A percentile compares a stretch with the other conserved stretches of the same genome.
phyloP scores from a whole-genome alignment of 2,329 filamentous ascomycete species.

The Fusarium decemcellulare region DNA sequence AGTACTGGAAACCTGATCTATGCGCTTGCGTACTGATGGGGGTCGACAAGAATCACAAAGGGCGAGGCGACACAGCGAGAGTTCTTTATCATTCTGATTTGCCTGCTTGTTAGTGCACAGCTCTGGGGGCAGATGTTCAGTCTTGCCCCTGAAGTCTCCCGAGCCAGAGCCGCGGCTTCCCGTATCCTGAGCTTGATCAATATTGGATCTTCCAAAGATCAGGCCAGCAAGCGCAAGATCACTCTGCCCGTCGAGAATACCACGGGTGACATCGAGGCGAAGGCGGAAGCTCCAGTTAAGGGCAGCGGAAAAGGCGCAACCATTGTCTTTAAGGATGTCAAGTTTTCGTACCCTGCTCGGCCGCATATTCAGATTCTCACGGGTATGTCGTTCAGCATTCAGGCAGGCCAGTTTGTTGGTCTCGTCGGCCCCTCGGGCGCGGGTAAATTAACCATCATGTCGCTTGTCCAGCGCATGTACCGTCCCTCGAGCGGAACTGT shows the following conservation, averaged over 20 bases:
- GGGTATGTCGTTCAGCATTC: conserved; percentile 68
- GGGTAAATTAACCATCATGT: conserved; percentile 77
- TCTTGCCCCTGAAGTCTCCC: conserved; percentile 81
- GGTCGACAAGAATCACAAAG: conserved; percentile 76
- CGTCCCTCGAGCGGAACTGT: conserved; percentile 57
- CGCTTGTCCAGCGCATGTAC: conserved; percentile 67
- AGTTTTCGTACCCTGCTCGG: conserved; percentile 76
- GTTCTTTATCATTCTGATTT: conserved; percentile 82
- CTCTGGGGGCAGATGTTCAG: conserved; percentile 82
- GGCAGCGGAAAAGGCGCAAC: conserved; percentile 55
- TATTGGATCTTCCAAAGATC: conserved; percentile 53
- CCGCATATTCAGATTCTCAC: conserved; percentile 70
- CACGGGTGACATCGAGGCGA: conserved; percentile 57
- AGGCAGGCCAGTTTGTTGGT: conserved; percentile 72
- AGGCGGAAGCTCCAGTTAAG: conserved; percentile 46
- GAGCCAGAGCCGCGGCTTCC: conserved; percentile 73
- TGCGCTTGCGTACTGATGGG: conserved; percentile 86
- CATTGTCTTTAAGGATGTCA: conserved; percentile 70
- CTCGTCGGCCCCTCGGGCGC: conserved; percentile 77
- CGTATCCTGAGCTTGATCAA: conserved; percentile 68
- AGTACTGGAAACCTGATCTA: conserved; percentile 77
- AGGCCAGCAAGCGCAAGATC: conserved; percentile 32
- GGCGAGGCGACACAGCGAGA: conserved; percentile 75
- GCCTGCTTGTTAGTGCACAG: conserved; percentile 80
- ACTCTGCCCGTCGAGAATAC: conserved; percentile 14